Percentiles rank a stretch among this genome's conserved stretches.
These are phyloP conservation scores for Coniferiporia sulphurascens DNA, from an alignment of 1,284 basidiomycete species.

Conservation along the genomic window DNA sequence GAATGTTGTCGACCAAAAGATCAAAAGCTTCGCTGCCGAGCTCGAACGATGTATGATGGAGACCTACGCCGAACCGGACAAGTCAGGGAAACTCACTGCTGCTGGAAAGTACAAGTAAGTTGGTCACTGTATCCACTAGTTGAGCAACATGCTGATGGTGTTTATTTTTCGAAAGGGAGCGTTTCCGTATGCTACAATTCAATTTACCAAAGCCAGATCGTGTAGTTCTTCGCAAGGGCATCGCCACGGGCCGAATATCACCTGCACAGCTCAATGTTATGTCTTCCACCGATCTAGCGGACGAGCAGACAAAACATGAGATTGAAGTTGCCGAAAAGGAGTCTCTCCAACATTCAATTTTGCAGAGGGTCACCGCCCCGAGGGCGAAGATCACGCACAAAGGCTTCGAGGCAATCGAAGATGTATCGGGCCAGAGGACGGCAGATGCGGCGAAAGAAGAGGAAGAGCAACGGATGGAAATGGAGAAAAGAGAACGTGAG, in stretches of 20 bases:
- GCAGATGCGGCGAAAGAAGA: slow-evolving; percentile 46
- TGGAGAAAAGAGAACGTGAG: slow-evolving; percentile 60
- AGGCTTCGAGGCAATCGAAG: slow-evolving; percentile 82
- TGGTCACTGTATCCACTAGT: background rate
- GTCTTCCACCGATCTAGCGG: slow-evolving; percentile 81
- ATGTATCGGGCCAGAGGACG: slow-evolving; percentile 49
- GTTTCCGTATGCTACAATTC: slow-evolving; percentile 78
- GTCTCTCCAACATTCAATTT: slow-evolving; percentile 76
- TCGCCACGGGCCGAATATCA: slow-evolving; percentile 58
- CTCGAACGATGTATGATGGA: slow-evolving; percentile 70
- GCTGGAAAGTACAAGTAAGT: slow-evolving; percentile 76
- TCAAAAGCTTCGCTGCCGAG: slow-evolving; percentile 56
- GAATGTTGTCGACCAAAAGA: slow-evolving; percentile 44
- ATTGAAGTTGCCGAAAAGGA: slow-evolving; percentile 78
- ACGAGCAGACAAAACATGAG: slow-evolving; percentile 74
- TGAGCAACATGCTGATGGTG: slow-evolving; percentile 16
- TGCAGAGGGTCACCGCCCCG: slow-evolving; percentile 64
- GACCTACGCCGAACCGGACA: slow-evolving; percentile 71
- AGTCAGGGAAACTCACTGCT: slow-evolving; percentile 59
- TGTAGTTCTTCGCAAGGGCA: slow-evolving; percentile 67
- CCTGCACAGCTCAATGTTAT: slow-evolving; percentile 71
- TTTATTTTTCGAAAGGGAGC: slow-evolving; percentile 50
- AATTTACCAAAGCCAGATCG: slow-evolving; percentile 75
- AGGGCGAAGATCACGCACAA: slow-evolving; percentile 88
- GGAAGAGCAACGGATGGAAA: slow-evolving; percentile 51